phyloP scores from a whole-genome alignment of 2,329 filamentous ascomycete genomes.

The Fusarium dimerum region DNA sequence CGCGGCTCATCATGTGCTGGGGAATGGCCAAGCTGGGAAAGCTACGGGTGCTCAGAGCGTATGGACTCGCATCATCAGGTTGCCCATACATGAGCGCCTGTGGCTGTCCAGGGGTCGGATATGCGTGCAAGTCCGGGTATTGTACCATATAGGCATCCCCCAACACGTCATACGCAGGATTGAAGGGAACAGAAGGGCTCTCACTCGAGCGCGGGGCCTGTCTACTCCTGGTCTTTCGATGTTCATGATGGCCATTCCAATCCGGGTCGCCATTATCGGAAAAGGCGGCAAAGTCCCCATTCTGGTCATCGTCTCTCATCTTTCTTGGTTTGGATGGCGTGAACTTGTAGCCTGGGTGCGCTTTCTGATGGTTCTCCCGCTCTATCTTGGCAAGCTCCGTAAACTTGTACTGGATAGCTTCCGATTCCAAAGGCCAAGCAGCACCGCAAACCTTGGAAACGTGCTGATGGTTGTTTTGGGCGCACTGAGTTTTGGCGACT shows the following conservation, averaged over 20 bases:
- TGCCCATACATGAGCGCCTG: slow-evolving; percentile 15
- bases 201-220: slow-evolving; percentile 21
- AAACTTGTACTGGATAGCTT: slow-evolving; percentile 73
- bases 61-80: slow-evolving; percentile 10
- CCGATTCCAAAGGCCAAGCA: slow-evolving; percentile 81
- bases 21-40: slow-evolving; percentile 9
- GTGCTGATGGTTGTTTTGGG: slow-evolving; percentile 89
- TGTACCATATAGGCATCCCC: slow-evolving; percentile 3
- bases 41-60: slow-evolving; percentile 12
- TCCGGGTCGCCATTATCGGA: slow-evolving; percentile 25
- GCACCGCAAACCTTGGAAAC: slow-evolving; percentile 85
- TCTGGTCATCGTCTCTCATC: slow-evolving; percentile 34
- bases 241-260: slow-evolving; percentile 15
- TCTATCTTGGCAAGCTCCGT: slow-evolving; percentile 78
- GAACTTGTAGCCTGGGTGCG: slow-evolving; percentile 94
- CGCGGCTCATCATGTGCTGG: slow-evolving; percentile 16
- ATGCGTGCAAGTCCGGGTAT: slow-evolving; percentile 18
- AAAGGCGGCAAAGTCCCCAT: slow-evolving; percentile 9
- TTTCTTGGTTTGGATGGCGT: slow-evolving; percentile 71
- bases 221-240: slow-evolving; percentile 11
- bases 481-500: slow-evolving; percentile 76
- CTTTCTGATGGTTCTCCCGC: slow-evolving; percentile 78
- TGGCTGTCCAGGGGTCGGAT: slow-evolving; percentile 11
- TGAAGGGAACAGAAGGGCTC: slow-evolving; percentile 15
- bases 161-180: slow-evolving; percentile 6